Conservation (phyloP, 139 green algal genomes). For the Mesostigma viride region DNA sequence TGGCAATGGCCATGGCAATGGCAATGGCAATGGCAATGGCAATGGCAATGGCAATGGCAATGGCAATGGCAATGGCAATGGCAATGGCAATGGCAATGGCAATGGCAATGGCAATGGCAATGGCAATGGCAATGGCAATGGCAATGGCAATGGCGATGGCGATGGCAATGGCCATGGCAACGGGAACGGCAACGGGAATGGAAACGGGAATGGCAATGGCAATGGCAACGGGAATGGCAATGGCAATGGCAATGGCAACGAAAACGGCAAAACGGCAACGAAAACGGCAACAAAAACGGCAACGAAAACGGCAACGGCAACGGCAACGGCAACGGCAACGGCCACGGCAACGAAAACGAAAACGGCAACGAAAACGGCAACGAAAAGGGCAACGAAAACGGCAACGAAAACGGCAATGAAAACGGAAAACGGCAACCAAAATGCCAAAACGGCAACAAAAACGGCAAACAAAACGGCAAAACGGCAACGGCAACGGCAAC, state of each 20-base stretch:
- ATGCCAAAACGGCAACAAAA: too few relatives aligned
- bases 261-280: background rate
- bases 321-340: too few relatives aligned
- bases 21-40: constrained; percentile 3
- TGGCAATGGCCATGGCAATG: too few relatives aligned
- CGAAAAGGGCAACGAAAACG: background rate
- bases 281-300: background rate
- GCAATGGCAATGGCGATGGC: background rate
- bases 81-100: background rate
- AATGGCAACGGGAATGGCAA: constrained; percentile 4
- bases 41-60: background rate
- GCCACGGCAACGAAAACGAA: too few relatives aligned
- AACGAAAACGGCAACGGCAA: background rate
- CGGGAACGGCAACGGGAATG: too few relatives aligned
- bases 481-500: too few relatives aligned
- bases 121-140: background rate
- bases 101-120: background rate
- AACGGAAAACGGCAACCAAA: too few relatives aligned
- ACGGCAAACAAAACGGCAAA: too few relatives aligned
- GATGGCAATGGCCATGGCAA: too few relatives aligned
- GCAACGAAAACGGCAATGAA: too few relatives aligned
- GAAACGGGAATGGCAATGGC: too few relatives aligned
- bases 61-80: background rate
- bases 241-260: constrained; percentile 2
- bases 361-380: background rate